Evolutionary conservation across 495 filamentous ascomycete species (phyloP).

Genomic region (Hypomontagnella monticulosa): DNA sequence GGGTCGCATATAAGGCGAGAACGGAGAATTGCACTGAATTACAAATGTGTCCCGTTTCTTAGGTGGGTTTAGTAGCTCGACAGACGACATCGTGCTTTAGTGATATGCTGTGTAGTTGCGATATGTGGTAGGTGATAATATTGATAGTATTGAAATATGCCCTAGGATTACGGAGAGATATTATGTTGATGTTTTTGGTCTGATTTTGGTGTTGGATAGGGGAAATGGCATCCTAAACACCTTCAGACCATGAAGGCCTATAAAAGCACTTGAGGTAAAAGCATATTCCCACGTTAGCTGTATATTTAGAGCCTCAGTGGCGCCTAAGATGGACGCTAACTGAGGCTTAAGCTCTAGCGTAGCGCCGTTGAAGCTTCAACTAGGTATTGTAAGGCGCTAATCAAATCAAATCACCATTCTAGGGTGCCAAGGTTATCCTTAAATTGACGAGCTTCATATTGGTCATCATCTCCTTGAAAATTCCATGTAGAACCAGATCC

Average conservation of each 20-base stretch:
- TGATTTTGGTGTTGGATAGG: no score
- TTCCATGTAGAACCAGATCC: no score
- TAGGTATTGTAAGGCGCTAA: no score
- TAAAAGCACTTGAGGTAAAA: neutral
- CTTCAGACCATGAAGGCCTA: no score
- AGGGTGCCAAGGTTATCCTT: no score
- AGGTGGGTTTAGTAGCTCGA: conserved; percentile 4
- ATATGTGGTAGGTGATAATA: conserved; percentile 2
- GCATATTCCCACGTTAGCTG: neutral
- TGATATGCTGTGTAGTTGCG: neutral
- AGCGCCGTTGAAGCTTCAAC: no score
- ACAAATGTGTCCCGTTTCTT: neutral
- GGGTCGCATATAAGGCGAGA: conserved; percentile 12
- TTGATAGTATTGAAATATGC: conserved; percentile 5
- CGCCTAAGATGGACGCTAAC: no score
- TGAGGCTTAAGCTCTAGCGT: no score
- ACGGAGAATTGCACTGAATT: conserved; percentile 3
- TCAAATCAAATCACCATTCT: no score
- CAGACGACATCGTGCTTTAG: conserved; percentile 4
- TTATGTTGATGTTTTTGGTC: neutral
- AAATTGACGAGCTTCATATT: neutral
- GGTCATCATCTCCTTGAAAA: neutral
- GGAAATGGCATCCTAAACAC: no score
- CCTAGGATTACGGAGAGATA: neutral
- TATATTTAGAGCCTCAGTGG: no score